Percentiles rank a stretch among this genome's conserved stretches.
These are phyloP conservation scores for Capsella rubella DNA, from an alignment of 441 rosid genomes.

Conservation along the genomic window DNA sequence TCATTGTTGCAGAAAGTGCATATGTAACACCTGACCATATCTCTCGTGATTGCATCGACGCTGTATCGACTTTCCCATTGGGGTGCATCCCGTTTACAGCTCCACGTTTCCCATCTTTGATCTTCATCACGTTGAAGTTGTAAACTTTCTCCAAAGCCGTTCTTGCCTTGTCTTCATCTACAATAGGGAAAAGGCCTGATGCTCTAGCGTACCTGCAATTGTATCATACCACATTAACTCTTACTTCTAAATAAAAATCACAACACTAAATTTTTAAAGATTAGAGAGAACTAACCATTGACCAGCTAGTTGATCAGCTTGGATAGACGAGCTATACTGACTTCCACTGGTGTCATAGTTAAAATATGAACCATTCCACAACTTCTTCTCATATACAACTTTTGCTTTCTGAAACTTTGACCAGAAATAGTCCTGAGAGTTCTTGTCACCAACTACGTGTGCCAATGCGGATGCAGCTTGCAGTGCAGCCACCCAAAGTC, in stretches of 20 bases:
- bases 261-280: neutral
- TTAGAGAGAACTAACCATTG: constrained; percentile 60
- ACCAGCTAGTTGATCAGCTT: constrained; percentile 97
- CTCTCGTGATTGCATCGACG: constrained; percentile 89
- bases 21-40: constrained; percentile 95
- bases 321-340: constrained; percentile 75
- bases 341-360: constrained; percentile 77
- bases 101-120: constrained; percentile 80
- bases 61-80: constrained; percentile 74
- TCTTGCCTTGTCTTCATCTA: constrained; percentile 71
- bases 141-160: constrained; percentile 73
- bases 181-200: constrained; percentile 78
- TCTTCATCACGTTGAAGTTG: constrained; percentile 77
- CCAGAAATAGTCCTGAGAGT: constrained; percentile 75
- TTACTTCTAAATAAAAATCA: neutral
- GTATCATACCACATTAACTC: neutral
- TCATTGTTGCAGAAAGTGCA: constrained; percentile 88
- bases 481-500: constrained; percentile 95
- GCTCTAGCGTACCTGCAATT: constrained; percentile 80
- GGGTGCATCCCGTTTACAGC: constrained; percentile 96
- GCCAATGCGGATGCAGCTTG: constrained; percentile 97
- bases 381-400: constrained; percentile 64
- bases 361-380: constrained; percentile 97
- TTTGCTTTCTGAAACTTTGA: constrained; percentile 84
- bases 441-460: constrained; percentile 73